A percentile compares a stretch with the other conserved stretches of the same genome.
Conservation (phyloP, 495 filamentous ascomycete species). For the Penicillium odoratum region DNA sequence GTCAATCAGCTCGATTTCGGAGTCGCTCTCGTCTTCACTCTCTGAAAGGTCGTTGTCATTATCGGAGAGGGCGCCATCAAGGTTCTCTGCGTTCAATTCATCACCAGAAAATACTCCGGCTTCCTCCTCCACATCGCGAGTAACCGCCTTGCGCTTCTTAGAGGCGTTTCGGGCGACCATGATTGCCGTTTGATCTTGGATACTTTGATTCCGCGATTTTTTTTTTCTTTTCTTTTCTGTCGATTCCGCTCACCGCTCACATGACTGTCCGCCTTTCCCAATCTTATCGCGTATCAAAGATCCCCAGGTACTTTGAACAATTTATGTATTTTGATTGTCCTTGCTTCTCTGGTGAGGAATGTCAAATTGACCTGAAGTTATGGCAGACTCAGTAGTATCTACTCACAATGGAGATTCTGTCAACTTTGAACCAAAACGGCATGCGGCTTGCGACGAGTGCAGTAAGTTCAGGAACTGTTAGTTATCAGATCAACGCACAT, state of each 20-base stretch:
- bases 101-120: conserved; percentile 59
- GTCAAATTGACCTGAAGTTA: conserved; percentile 3
- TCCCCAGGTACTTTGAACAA: not conserved
- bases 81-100: conserved; percentile 61
- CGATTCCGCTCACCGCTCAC: conserved; percentile 42
- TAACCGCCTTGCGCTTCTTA: conserved; percentile 61
- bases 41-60: conserved; percentile 51
- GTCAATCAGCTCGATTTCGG: conserved; percentile 46
- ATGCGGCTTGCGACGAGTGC: conserved; percentile 47
- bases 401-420: conserved; percentile 5
- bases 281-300: conserved; percentile 26
- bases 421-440: conserved; percentile 30
- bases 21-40: conserved; percentile 46
- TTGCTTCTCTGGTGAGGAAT: not conserved
- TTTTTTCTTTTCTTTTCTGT: conserved; percentile 40
- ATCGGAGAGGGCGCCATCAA: conserved; percentile 66
- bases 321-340: not conserved
- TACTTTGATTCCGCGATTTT: conserved; percentile 26
- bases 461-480: conserved; percentile 26
- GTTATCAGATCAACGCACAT: not conserved
- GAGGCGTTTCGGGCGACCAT: conserved; percentile 43
- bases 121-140: conserved; percentile 52
- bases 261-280: conserved; percentile 40
- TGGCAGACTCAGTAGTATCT: not conserved
- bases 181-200: conserved; percentile 19